These are phyloP conservation scores for Lachnellula subtilissima DNA, from an alignment of 2,329 filamentous ascomycete genomes.

Conservation along the genomic window DNA sequence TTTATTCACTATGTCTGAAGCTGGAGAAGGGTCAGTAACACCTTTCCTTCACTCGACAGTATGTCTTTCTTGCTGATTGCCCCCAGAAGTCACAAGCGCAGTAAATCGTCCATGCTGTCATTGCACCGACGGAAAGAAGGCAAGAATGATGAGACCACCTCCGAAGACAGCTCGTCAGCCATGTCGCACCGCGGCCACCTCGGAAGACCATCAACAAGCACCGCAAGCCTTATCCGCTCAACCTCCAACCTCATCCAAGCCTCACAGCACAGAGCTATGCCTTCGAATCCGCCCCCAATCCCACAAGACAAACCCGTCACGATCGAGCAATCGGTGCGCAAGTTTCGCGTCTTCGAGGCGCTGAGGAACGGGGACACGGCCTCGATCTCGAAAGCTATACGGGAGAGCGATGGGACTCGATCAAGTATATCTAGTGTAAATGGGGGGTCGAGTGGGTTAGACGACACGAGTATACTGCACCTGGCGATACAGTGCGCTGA, in stretches of 20 bases:
- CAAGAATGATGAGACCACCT: slow-evolving; percentile 26
- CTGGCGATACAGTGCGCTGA: slow-evolving; percentile 95
- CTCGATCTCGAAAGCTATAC: slow-evolving; percentile 81
- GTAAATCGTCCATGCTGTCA: slow-evolving; percentile 49
- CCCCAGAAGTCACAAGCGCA: slow-evolving; percentile 41
- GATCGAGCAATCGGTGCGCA: slow-evolving; percentile 89
- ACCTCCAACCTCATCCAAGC: slow-evolving; percentile 17
- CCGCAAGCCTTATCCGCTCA: slow-evolving; percentile 28
- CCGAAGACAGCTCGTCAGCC: slow-evolving; percentile 29
- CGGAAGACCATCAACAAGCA: slow-evolving; percentile 26
- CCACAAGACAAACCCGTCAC: slow-evolving; percentile 37
- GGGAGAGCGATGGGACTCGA: slow-evolving; percentile 47
- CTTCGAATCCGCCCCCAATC: slow-evolving; percentile 7
- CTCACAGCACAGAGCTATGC: slow-evolving; percentile 11
- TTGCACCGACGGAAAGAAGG: slow-evolving; percentile 46
- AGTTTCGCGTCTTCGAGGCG: slow-evolving; percentile 92
- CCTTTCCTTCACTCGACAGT: background rate
- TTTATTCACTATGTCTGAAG: slow-evolving; percentile 7
- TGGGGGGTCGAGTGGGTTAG: slow-evolving; percentile 41
- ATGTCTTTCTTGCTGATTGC: slow-evolving; percentile 5
- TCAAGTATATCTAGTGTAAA: slow-evolving; percentile 41
- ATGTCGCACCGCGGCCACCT: slow-evolving; percentile 23
- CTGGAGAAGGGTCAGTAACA: slow-evolving; percentile 8
- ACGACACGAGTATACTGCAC: slow-evolving; percentile 87
- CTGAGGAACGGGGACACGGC: slow-evolving; percentile 85